Base-by-base conservation (phyloP, 1,139 yeast species). In the Magnusiomyces magnusii region DNA sequence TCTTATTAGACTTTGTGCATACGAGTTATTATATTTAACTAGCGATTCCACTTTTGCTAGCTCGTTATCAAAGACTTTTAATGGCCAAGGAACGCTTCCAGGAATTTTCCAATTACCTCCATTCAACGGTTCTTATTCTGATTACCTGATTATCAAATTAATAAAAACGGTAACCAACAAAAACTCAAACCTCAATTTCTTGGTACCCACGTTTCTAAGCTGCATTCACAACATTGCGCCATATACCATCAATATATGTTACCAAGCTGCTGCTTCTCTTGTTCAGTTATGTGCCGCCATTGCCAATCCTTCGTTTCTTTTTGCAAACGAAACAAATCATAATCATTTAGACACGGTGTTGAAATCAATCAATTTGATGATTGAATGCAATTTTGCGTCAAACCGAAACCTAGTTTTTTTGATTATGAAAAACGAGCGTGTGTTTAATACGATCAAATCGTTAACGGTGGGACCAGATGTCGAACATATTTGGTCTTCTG, bases 21-120 rank as follows among this genome's bases (percentile, higher is more conserved):
- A 83, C 65, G 78, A 88, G 58, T 69, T 87, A 27, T 75, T 88
- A 3, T 81, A 82, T 63, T 70, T 90, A 54, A 78, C 90, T 0
- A 77, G 87, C 1, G 86, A 84, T 54, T 61, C 65, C 17, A 63
- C 63, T 17, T 71, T 71, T 59, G 67, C 69, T 41, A 65, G 57
- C 27, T 62, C 68, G 9, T 63, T 72, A 25, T 61, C 64, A 54
- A 64, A 66, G 53, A 58, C 65, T 31, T 71, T 72, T 56, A 52
- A 56, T 19, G 68, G 68, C 19, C 73, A 70, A 47, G 63, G 61
- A 27, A 60, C 65, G 23, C 61, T 72, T 21, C 75, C 75, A 2
- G 57, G 64, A 31, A 57, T 54, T 50, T 65, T 69, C 56, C 73
- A 70, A 47, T 61, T 68, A 17, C 58, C 69, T 13, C 63, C 68